phyloP scores from a whole-genome alignment of 2,329 filamentous ascomycete genomes.

The Fusarium paranaense region DNA sequence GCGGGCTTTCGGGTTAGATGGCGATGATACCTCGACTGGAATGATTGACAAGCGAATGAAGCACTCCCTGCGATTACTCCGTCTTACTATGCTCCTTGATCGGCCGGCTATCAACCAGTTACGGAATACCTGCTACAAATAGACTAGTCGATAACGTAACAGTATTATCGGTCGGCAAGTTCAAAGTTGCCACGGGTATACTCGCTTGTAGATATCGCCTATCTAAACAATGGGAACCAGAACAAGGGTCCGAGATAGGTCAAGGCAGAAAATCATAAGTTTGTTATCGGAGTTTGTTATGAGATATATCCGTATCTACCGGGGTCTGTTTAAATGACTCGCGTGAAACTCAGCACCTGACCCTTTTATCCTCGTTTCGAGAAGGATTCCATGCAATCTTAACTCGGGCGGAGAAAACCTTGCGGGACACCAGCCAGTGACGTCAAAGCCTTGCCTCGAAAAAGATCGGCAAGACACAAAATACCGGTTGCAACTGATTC shows the following conservation, averaged over 20 bases:
- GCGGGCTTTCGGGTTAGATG: neutral
- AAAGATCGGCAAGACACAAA: constrained; percentile 10
- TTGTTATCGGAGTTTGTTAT: neutral
- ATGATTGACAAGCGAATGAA: neutral
- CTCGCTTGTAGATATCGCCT: neutral
- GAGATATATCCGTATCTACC: neutral
- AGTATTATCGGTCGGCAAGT: neutral
- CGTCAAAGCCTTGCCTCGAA: neutral
- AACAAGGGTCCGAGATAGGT: neutral
- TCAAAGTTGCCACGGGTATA: neutral
- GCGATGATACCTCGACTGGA: neutral
- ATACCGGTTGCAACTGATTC: constrained; percentile 25
- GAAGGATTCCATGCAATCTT: neutral
- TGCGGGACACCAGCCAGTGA: neutral
- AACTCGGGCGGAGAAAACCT: neutral
- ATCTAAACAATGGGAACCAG: neutral
- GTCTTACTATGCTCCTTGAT: neutral
- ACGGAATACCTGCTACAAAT: neutral
- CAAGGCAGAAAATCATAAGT: neutral
- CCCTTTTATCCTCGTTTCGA: neutral
- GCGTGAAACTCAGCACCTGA: neutral
- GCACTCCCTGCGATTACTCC: neutral
- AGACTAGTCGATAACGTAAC: neutral
- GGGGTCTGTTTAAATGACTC: neutral
- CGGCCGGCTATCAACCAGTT: neutral